These are phyloP conservation scores for Ceratobasidium sp. DNA, from an alignment of 1,284 basidiomycete genomes.

Conservation along the genomic window DNA sequence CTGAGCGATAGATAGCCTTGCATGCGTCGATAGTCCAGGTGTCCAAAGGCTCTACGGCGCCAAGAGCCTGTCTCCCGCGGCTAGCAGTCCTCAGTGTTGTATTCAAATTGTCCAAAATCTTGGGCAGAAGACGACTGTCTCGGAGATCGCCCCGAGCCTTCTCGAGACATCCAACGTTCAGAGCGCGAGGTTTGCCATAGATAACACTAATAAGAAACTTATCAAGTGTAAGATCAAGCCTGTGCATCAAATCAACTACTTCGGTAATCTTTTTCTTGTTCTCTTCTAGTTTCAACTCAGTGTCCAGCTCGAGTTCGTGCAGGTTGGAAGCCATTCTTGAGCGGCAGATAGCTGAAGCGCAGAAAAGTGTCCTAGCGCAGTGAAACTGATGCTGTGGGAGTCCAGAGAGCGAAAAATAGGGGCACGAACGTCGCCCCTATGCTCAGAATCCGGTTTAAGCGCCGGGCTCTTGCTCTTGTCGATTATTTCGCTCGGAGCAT, in stretches of 20 bases:
- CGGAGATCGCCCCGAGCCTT: background rate
- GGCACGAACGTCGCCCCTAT: background rate
- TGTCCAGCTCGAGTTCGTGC: too few species aligned
- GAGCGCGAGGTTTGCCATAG: background rate
- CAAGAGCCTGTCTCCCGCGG: background rate
- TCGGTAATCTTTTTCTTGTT: too few species aligned
- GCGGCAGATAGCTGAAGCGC: background rate
- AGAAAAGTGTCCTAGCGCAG: background rate
- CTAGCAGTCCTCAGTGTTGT: background rate
- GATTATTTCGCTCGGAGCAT: background rate
- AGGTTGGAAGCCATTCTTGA: too few species aligned
- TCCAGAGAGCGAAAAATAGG: background rate
- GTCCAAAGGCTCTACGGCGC: background rate
- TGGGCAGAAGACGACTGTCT: background rate
- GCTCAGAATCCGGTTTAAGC: background rate
- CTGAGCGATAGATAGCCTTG: background rate
- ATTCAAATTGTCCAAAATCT: background rate
- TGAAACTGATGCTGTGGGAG: background rate
- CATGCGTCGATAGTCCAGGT: background rate
- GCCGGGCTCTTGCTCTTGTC: conserved; percentile 1
- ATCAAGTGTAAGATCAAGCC: background rate
- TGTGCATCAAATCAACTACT: background rate
- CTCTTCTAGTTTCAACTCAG: too few species aligned
- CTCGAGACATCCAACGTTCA: background rate
- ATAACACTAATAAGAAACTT: background rate